Conservation (phyloP, 176 grass and related monocot species). For the Cenchrus americanus region DNA sequence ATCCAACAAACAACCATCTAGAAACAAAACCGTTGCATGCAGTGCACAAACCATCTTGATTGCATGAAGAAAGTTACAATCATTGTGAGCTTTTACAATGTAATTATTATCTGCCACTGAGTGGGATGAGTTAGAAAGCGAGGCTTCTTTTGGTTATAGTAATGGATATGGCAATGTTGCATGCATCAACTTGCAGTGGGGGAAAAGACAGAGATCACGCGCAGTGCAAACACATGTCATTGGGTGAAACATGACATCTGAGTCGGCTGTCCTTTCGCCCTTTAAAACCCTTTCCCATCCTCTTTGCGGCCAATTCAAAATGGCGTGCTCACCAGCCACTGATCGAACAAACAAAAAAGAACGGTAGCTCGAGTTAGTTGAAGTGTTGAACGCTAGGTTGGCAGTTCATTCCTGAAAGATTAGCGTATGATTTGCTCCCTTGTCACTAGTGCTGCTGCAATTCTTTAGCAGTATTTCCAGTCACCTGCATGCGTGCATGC, state of each 20-base stretch:
- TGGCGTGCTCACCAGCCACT: conserved; percentile 46
- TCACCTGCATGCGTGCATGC: conserved; percentile 24
- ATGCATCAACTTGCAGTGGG: neutral
- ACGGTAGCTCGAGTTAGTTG: conserved; percentile 43
- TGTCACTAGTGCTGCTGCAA: neutral
- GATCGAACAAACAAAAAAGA: neutral
- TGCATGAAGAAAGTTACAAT: conserved; percentile 44
- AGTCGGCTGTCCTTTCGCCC: conserved; percentile 27
- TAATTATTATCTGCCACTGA: conserved; percentile 42
- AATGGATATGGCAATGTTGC: conserved; percentile 10
- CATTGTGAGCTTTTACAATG: conserved; percentile 42
- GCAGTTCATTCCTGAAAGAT: conserved; percentile 34
- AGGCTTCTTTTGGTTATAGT: conserved; percentile 36
- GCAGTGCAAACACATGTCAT: conserved; percentile 32
- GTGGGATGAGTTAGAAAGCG: conserved; percentile 63
- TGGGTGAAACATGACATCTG: conserved; percentile 45
- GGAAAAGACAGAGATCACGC: too few species aligned
- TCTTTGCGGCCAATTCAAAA: conserved; percentile 35
- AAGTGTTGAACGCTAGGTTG: conserved; percentile 46
- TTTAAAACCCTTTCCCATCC: conserved; percentile 18
- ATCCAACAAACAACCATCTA: neutral
- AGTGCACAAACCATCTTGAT: conserved; percentile 21
- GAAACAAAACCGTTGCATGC: conserved; percentile 12
- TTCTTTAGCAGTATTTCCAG: conserved; percentile 25
- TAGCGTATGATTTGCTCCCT: conserved; percentile 39